Percentiles rank a stretch among this genome's conserved stretches.
phyloP scores from a whole-genome alignment of 371 early-diverging fungal species.

The Coemansia sp. region DNA sequence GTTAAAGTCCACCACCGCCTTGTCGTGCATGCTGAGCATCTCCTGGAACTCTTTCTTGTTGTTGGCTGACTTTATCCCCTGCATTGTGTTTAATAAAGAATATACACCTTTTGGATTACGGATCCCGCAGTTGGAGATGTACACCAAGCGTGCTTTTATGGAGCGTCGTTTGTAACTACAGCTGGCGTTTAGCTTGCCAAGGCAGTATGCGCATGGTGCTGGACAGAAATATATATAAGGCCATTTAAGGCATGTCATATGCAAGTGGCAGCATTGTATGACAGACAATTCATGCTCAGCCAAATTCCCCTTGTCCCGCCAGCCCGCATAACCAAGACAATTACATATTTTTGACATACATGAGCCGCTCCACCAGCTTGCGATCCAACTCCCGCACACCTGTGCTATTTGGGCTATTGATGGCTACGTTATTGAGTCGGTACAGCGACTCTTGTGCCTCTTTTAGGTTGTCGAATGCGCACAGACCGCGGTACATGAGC shows the following conservation, averaged over 20 bases:
- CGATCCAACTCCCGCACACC: not conserved
- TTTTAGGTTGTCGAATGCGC: slow-evolving; percentile 7
- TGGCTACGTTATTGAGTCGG: slow-evolving; percentile 8
- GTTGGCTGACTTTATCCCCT: not conserved
- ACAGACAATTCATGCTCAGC: too few relatives aligned
- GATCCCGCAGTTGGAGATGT: too few relatives aligned
- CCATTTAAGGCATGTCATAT: too few relatives aligned
- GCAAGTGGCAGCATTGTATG: too few relatives aligned
- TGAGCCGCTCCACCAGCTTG: not conserved
- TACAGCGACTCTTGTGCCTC: slow-evolving; percentile 8
- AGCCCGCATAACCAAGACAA: not conserved
- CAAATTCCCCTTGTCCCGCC: too few relatives aligned
- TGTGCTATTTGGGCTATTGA: slow-evolving; percentile 15
- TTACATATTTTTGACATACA: not conserved
- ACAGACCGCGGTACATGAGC: slow-evolving; percentile 8
- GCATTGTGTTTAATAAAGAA: not conserved
- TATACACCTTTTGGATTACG: not conserved
- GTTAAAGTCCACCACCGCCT: slow-evolving; percentile 66
- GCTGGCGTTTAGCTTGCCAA: too few relatives aligned
- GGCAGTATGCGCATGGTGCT: too few relatives aligned
- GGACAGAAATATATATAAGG: too few relatives aligned
- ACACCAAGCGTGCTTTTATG: too few relatives aligned
- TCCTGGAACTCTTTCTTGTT: slow-evolving; percentile 29
- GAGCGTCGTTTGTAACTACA: too few relatives aligned
- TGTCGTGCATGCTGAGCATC: slow-evolving; percentile 17